Evolutionary conservation across 108 stramenopile species (phyloP).

Genomic region (Cyclotella baltica): DNA sequence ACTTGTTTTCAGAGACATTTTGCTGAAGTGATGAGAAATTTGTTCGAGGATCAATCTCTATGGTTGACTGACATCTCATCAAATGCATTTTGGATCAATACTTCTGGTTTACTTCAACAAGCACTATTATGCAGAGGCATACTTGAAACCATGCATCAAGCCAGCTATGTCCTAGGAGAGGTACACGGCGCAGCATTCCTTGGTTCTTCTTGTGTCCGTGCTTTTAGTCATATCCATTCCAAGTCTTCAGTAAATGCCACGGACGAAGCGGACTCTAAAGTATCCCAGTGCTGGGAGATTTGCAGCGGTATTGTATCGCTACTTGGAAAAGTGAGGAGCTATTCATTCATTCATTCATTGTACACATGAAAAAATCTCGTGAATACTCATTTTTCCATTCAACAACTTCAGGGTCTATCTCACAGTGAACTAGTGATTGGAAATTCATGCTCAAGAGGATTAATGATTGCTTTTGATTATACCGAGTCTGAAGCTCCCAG

Average conservation of each 20-base stretch:
- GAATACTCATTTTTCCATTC: neutral
- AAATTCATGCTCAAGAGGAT: constrained; percentile 65
- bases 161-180: constrained; percentile 45
- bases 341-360: too few species aligned
- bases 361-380: too few species aligned
- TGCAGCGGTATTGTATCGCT: constrained; percentile 44
- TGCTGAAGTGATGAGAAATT: constrained; percentile 53
- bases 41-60: constrained; percentile 60
- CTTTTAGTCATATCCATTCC: neutral
- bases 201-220: constrained; percentile 52
- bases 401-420: constrained; percentile 24
- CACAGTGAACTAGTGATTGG: constrained; percentile 70
- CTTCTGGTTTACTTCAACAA: constrained; percentile 28
- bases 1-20: constrained; percentile 45
- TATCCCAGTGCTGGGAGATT: constrained; percentile 43
- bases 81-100: constrained; percentile 28
- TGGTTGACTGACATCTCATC: constrained; percentile 31
- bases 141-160: constrained; percentile 28
- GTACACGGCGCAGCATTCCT: constrained; percentile 82
- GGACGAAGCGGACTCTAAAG: constrained; percentile 4
- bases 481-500: constrained; percentile 60
- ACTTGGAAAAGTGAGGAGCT: constrained; percentile 57
- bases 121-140: constrained; percentile 27
- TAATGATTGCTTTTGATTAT: constrained; percentile 70
- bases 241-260: neutral